Base-by-base conservation (phyloP, 768 basidiomycete species). In the Leccinum barrowsii region DNA sequence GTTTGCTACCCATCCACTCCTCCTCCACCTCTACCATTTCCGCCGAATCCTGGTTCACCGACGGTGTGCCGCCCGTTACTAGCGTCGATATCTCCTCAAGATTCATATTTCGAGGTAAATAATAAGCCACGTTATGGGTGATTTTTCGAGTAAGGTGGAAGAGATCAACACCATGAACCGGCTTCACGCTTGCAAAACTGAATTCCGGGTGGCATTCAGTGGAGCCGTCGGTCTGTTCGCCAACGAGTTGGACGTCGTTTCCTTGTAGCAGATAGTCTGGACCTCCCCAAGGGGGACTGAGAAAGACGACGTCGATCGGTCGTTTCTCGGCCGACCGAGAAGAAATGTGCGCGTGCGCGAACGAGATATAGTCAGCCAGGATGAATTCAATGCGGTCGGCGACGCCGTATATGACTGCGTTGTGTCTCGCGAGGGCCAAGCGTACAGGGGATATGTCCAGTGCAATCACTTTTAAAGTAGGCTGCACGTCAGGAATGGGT, bases 241-340 rank as follows among this genome's bases (percentile, higher is more conserved):
- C 12, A 8, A 47, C 42, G 1, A 51, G 34, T 40, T 52, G 55
- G 54, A 51, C 62, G 3, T 44, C 19, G 10, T 50, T 55, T 46
- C 59, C 56, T 26, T 49, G 61, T 44, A 76, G 67, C 40, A 90
- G 75, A 64, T 92, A 92, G 1, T 79, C 78, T 4, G 87, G 90
- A n/a, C 92, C 91, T 59, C 95, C 95, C 95, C 95, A 97, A 0
- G 95, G 95, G 1, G 95, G 94, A 63, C 92, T 94, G 50, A 97
- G 83, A 69, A 98, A 97, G 15, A 96, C 85, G 12, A 91, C 89
- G 67, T 97, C 93, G 55, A 97, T 88, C 59, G 80, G 82, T 17
- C 86, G 82, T 26, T 63, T 63, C 32, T 50, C 55, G 6, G 60
- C 21, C 34, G 70, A 59, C 55, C 57, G 74, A 61, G 65, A 44